phyloP scores from a whole-genome alignment of 441 rosid species.

The Populus tomentosa region DNA sequence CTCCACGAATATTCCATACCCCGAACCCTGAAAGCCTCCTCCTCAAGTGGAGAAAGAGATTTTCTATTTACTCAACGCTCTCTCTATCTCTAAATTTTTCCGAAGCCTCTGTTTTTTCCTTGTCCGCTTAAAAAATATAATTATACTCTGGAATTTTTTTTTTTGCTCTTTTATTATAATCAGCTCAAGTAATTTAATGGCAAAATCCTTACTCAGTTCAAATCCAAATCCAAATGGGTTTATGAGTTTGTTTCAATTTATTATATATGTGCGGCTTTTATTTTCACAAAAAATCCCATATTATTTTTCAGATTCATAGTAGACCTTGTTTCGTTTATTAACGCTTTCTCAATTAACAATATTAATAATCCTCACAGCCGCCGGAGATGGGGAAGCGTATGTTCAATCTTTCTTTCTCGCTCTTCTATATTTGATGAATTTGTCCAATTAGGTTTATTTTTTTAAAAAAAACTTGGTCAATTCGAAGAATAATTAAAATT shows the following conservation, averaged over 20 bases:
- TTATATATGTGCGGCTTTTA: slow-evolving; percentile 22
- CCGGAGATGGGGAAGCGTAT: slow-evolving; percentile 71
- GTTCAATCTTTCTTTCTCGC: slow-evolving; percentile 12
- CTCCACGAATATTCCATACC: slow-evolving; percentile 28
- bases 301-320: slow-evolving; percentile 30
- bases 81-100: slow-evolving; percentile 24
- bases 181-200: too few species aligned
- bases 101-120: not conserved
- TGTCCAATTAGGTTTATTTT: slow-evolving; percentile 4
- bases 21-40: not conserved
- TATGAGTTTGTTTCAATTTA: slow-evolving; percentile 17
- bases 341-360: not conserved
- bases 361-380: not conserved
- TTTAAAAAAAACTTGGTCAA: not conserved
- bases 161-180: too few species aligned
- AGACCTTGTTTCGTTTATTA: slow-evolving; percentile 30
- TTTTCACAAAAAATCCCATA: slow-evolving; percentile 16
- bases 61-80: not conserved
- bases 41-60: not conserved
- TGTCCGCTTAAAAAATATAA: not conserved
- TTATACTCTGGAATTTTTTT: too few species aligned
- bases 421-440: not conserved
- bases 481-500: not conserved
- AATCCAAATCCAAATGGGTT: slow-evolving; percentile 23
- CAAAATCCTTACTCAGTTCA: too few species aligned